phyloP scores from a whole-genome alignment of 2,329 filamentous ascomycete genomes.

The Fusarium sulawesiense region DNA sequence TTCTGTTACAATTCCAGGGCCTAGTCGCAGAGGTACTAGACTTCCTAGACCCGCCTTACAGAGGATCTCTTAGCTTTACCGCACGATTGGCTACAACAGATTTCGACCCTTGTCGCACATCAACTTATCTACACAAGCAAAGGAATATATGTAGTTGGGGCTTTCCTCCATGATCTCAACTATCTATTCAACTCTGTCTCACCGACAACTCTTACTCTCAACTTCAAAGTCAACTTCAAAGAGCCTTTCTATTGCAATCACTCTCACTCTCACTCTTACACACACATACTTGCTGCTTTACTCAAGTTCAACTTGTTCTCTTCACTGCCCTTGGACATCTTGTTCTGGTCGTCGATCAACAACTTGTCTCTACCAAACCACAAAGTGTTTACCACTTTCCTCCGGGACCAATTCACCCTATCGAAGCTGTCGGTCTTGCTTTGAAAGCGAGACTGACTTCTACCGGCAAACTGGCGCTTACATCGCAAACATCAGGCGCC shows the following conservation, averaged over 20 bases:
- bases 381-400: conserved; percentile 17
- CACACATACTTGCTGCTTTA: conserved; percentile 28
- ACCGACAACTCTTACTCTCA: conserved; percentile 40
- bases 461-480: conserved; percentile 58
- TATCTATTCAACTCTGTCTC: conserved; percentile 39
- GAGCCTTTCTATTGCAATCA: conserved; percentile 22
- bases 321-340: conserved; percentile 23
- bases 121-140: conserved; percentile 41
- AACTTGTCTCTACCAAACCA: conserved; percentile 11
- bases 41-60: conserved; percentile 37
- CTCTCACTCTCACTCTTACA: conserved; percentile 36
- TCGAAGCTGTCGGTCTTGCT: conserved; percentile 42
- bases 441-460: conserved; percentile 40
- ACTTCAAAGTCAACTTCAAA: conserved; percentile 32
- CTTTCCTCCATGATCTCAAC: conserved; percentile 43
- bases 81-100: conserved; percentile 49
- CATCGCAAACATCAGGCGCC: conserved; percentile 57
- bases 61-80: conserved; percentile 49
- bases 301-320: conserved; percentile 9
- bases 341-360: conserved; percentile 7
- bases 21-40: conserved; percentile 43
- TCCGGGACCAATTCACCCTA: conserved; percentile 4
- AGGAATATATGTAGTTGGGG: conserved; percentile 46
- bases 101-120: conserved; percentile 47
- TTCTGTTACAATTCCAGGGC: conserved; percentile 43